Evolutionary conservation across 2,329 filamentous ascomycete genomes (phyloP), one percentile per base, ranked within the genome.

Genomic region (Fusarium metavorans): DNA sequence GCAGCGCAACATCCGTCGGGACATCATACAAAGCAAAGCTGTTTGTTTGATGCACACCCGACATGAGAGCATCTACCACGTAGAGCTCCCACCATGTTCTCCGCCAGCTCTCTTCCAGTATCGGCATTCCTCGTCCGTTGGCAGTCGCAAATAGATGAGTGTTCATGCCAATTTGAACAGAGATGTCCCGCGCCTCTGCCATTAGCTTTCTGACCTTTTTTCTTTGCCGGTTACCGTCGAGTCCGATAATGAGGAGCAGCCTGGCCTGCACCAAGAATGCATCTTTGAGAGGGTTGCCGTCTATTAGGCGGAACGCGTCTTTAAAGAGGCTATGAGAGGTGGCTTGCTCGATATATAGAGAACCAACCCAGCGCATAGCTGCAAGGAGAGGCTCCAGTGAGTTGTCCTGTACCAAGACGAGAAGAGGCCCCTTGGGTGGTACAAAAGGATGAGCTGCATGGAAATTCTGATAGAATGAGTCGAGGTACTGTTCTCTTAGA

Each of bases 71-170:
- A 81, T 97, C 95, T 11, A 94, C 89, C 18, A 94, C 88, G 78
- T 92, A 95, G 11, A 91, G 79, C 74, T 90, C 94, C 95, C 95
- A 98, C 95, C 95, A 98, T 1, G 95, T 98, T 65, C 95, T 89
- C 23, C 95, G 90, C 89, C 94, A 92, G 81, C 92, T 94, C 82
- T 98, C 95, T 79, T 95, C 93, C 3, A 95, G 80, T 3, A 95
- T 86, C 0, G 90, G 87, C 67, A 92, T 89, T 6, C 90, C 89
- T 39, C 87, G 85, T 11, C 92, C 92, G 76, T 94, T 86, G 6
- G 87, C 82, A 0, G 87, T 82, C 1, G 94, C 92, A 81, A 91
- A 97, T 0, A 88, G 86, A 48, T 89, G 86, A 5, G 89, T 90
- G 79, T 97, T 91, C 82, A 98, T 88, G 0, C 93, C 92, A 23